These are phyloP conservation scores for Schizosaccharomyces octosporus DNA, from an alignment of 805 yeast genomes.

Conservation along the genomic window DNA sequence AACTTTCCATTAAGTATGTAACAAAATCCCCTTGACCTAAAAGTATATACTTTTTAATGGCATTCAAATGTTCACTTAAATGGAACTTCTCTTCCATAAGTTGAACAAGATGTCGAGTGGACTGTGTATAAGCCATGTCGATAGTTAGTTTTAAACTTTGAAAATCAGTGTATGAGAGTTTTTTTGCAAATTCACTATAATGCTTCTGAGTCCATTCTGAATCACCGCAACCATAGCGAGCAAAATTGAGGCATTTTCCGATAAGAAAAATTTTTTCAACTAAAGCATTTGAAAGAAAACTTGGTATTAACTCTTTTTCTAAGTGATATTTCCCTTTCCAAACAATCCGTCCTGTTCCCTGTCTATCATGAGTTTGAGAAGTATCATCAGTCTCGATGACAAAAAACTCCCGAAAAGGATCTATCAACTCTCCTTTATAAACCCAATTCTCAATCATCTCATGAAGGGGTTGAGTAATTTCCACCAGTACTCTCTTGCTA, in stretches of 20 bases:
- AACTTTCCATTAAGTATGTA: constrained; percentile 34
- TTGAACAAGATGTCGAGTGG: constrained; percentile 26
- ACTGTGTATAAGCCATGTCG: constrained; percentile 22
- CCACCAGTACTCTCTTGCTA: constrained; percentile 21
- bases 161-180: constrained; percentile 7
- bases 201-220: constrained; percentile 27
- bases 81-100: constrained; percentile 26
- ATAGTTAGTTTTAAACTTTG: constrained; percentile 10
- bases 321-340: constrained; percentile 11
- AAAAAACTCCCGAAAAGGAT: constrained; percentile 39
- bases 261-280: constrained; percentile 18
- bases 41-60: constrained; percentile 39
- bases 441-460: constrained; percentile 44
- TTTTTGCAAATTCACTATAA: constrained; percentile 3
- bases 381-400: constrained; percentile 12
- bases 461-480: constrained; percentile 33
- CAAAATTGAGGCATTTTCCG: constrained; percentile 47
- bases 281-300: constrained; percentile 13
- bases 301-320: constrained; percentile 15
- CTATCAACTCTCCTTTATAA: constrained; percentile 34
- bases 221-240: constrained; percentile 42
- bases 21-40: constrained; percentile 65
- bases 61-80: constrained; percentile 29
- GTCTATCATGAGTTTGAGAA: neutral
- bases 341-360: constrained; percentile 7